Percentiles rank a stretch among this genome's conserved stretches.
phyloP scores from a whole-genome alignment of 805 yeast genomes.

The Wickerhamomyces alni region DNA sequence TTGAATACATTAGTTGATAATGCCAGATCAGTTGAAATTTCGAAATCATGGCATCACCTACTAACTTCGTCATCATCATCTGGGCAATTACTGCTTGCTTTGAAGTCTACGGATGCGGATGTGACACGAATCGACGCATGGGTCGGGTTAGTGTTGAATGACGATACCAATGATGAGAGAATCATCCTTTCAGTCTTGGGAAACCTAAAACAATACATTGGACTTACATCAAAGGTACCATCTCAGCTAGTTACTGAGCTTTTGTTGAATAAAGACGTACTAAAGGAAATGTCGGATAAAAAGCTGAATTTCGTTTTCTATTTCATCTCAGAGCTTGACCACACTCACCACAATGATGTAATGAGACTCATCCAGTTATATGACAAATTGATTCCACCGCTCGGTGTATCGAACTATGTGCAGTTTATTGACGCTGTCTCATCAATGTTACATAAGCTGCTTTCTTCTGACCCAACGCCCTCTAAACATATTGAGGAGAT shows the following conservation, averaged over 20 bases:
- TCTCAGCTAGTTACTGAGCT: constrained; percentile 3
- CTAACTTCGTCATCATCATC: constrained; percentile 7
- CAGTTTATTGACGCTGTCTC: constrained; percentile 6
- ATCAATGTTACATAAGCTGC: background rate
- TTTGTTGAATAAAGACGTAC: constrained; percentile 3
- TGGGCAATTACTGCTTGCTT: constrained; percentile 3
- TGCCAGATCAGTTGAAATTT: constrained; percentile 1
- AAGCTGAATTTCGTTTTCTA: background rate
- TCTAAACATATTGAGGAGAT: constrained; percentile 1
- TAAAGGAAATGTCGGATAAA: background rate
- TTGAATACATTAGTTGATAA: constrained; percentile 5
- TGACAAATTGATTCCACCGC: background rate
- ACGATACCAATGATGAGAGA: background rate
- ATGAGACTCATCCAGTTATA: constrained; percentile 2
- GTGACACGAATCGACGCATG: constrained; percentile 5
- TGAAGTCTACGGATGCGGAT: constrained; percentile 3
- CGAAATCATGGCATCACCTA: constrained; percentile 8
- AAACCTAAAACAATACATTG: constrained; percentile 4
- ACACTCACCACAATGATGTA: constrained; percentile 1
- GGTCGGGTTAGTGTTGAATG: constrained; percentile 7
- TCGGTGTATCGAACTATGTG: constrained; percentile 7
- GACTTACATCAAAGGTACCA: constrained; percentile 7
- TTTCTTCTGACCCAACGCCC: background rate
- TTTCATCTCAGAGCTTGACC: constrained; percentile 6
- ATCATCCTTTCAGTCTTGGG: constrained; percentile 4